Base-by-base conservation (phyloP, 306 rosid genomes). In the Cucurbita argyrosperma region DNA sequence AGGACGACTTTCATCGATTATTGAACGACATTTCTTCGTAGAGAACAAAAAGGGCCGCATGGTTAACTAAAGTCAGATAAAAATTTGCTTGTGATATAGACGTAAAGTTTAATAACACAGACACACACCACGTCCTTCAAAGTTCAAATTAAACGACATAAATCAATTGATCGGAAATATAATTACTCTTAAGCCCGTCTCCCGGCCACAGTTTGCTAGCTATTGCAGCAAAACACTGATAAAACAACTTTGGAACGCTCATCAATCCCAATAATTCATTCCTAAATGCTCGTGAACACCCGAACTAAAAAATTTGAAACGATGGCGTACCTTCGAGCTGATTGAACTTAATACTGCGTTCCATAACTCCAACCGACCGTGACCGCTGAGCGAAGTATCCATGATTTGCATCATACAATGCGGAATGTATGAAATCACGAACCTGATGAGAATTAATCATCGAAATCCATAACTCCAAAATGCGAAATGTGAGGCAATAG, bases 361-460 rank as follows among this genome's bases (percentile, higher is more conserved):
- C 85, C 51, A 90, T 87, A 78, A 93, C 94, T 37, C 98, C 96
- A 16, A 93, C 97, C 7, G 97, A 93, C 3, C 87, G 82, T 1
- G 88, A 79, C 55, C 88, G 82, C 74, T 87, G 91, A 19, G 96
- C 84, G 83, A 93, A 93, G 81, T 90, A 93, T 47, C 98, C 96
- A 75, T 87, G 88, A 47, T 74, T 71, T 7, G 97, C 88, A 76
- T 93, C 96, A 61, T 93, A 93, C n/a, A 90, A 80, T 50, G 94
- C 89, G 63, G 98, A 93, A 78, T 86, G 97, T 77, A 93, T 84
- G 65, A 93, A 93, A 90, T 93, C 97, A 23, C 98, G 94, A 84
- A 93, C 96, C 98, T 92, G 82, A 38, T 57, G 30, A 70, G 46
- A 80, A 70, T 5, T 4, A 1, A 35, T 54, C 39, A 53, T 45